Evolutionary conservation across 768 basidiomycete genomes (phyloP).

Genomic region (Phaeotremella fagi): DNA sequence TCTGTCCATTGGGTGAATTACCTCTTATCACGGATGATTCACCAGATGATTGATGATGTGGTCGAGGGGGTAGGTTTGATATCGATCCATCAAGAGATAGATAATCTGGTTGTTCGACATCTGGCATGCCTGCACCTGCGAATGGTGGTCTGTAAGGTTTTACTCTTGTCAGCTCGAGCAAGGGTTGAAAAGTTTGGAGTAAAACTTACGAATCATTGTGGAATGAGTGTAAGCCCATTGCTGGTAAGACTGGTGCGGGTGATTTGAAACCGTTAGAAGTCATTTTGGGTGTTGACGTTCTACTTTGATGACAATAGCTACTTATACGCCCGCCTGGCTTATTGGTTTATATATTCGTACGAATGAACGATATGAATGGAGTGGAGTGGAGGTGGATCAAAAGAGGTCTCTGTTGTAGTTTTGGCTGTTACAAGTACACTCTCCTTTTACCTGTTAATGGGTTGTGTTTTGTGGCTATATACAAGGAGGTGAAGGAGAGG

Average conservation of each 20-base stretch:
- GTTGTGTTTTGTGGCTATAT: no score
- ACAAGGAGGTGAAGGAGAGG: no score
- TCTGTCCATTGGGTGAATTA: neutral
- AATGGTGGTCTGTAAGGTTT: conserved; percentile 30
- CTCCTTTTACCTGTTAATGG: no score
- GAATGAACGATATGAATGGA: no score
- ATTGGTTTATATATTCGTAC: no score
- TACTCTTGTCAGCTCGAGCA: neutral
- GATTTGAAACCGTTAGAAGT: conserved; percentile 17
- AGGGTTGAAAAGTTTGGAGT: neutral
- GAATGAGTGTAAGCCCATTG: conserved; percentile 42
- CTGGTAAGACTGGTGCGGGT: conserved; percentile 45
- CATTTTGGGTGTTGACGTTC: no score
- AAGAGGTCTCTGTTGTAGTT: no score
- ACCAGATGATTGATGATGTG: neutral
- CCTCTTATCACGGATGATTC: neutral
- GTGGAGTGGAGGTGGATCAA: no score
- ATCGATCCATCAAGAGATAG: conserved; percentile 21
- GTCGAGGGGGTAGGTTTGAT: neutral
- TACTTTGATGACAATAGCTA: no score
- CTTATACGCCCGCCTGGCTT: no score
- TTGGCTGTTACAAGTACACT: no score
- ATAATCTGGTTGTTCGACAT: conserved; percentile 21
- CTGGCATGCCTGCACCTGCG: conserved; percentile 22
- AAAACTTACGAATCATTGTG: conserved; percentile 40